Conservation (phyloP, 768 basidiomycete species). For the Collybia nuda region DNA sequence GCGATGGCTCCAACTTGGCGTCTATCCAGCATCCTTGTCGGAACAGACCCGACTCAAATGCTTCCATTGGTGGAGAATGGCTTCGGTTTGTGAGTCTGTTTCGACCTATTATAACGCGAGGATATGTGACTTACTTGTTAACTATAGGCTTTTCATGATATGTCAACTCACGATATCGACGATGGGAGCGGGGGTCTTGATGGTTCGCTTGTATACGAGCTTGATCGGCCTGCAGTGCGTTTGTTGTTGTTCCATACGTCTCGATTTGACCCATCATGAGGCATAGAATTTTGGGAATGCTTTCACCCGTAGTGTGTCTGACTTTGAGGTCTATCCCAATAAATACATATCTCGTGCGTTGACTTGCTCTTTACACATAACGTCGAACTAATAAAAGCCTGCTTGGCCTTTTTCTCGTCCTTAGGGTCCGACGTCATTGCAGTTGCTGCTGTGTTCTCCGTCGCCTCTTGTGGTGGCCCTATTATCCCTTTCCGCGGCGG, state of each 20-base stretch:
- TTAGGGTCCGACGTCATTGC: slow-evolving; percentile 47
- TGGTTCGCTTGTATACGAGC: slow-evolving; percentile 48
- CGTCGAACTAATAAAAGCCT: not conserved
- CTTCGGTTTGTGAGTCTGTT: slow-evolving; percentile 31
- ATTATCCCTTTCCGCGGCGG: slow-evolving; percentile 40
- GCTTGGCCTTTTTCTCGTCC: not conserved
- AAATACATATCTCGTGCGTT: slow-evolving; percentile 43
- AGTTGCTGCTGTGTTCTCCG: slow-evolving; percentile 33
- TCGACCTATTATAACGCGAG: not conserved
- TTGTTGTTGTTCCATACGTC: not conserved
- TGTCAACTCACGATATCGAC: slow-evolving; percentile 44
- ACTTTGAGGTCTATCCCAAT: slow-evolving; percentile 41
- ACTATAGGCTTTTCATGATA: slow-evolving; percentile 49
- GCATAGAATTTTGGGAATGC: slow-evolving; percentile 47
- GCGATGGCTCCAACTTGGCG: slow-evolving; percentile 29
- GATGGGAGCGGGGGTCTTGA: slow-evolving; percentile 51
- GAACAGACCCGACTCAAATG: slow-evolving; percentile 22
- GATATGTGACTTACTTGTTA: not conserved
- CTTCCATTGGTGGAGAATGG: slow-evolving; percentile 40
- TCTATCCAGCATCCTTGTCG: slow-evolving; percentile 28
- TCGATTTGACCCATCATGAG: not conserved
- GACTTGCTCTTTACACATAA: not conserved
- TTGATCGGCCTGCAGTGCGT: slow-evolving; percentile 38
- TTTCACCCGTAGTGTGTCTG: slow-evolving; percentile 40
- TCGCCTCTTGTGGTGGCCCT: slow-evolving; percentile 47